Evolutionary conservation across 2,329 filamentous ascomycete genomes (phyloP).

Genomic region (Paecilomyces sp.): DNA sequence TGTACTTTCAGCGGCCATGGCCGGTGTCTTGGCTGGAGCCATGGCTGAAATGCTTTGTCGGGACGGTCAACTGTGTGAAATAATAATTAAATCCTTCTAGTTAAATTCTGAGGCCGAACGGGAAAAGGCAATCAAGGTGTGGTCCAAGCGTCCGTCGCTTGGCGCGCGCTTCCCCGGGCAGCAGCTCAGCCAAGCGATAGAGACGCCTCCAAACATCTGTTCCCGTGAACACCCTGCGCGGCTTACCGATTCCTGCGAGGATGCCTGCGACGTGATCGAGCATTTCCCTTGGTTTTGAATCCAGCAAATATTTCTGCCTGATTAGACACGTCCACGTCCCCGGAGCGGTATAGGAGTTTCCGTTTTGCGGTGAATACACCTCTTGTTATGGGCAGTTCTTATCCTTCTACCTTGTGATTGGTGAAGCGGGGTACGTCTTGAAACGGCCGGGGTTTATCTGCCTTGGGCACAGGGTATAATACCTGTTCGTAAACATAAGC

Average conservation of each 20-base stretch:
- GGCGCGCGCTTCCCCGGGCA: conserved; percentile 15
- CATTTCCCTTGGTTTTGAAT: not conserved
- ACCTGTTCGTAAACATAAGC: not conserved
- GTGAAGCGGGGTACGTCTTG: conserved; percentile 8
- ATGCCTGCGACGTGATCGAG: not conserved
- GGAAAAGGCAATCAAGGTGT: conserved; percentile 25
- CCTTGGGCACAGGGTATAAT: not conserved
- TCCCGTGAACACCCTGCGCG: not conserved
- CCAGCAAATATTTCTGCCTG: not conserved
- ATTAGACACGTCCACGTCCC: not conserved
- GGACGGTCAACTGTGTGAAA: not conserved
- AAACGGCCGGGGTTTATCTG: not conserved
- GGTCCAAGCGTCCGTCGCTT: conserved; percentile 30
- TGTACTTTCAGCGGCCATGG: conserved; percentile 11
- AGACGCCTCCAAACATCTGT: conserved; percentile 1
- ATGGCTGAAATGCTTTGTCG: not conserved
- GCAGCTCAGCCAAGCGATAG: not conserved
- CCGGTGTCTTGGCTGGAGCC: conserved; percentile 3
- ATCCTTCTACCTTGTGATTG: conserved; percentile 4
- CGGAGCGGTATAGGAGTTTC: not conserved
- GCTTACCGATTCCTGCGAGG: not conserved
- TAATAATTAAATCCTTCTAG: not conserved
- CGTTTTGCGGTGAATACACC: not conserved
- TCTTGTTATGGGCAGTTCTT: not conserved
- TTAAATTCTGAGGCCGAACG: not conserved